A percentile compares a stretch with the other conserved stretches of the same genome.
Conservation (phyloP, 1,284 basidiomycete genomes). For the Xerocomus amazonicus region DNA sequence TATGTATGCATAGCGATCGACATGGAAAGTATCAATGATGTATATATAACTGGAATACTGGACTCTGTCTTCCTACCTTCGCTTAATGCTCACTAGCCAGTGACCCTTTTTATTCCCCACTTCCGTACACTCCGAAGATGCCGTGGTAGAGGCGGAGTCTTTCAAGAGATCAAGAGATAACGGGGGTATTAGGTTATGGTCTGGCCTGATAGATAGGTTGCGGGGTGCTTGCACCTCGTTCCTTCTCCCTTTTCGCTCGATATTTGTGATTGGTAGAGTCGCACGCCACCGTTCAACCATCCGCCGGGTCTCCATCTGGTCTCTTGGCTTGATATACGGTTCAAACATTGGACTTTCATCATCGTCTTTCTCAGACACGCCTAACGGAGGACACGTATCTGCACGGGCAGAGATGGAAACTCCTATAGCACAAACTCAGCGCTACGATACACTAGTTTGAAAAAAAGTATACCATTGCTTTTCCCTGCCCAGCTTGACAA, state of each 20-base stretch:
- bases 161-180: conserved; percentile 25
- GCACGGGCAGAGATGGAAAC: conserved; percentile 22
- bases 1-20: not conserved
- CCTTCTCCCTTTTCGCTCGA: conserved; percentile 15
- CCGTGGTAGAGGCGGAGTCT: conserved; percentile 27
- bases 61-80: conserved; percentile 12
- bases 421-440: conserved; percentile 15
- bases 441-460: not conserved
- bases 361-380: conserved; percentile 23
- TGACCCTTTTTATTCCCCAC: conserved; percentile 31
- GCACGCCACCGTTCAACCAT: conserved; percentile 35
- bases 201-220: conserved; percentile 1
- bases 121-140: conserved; percentile 34
- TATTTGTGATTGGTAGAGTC: conserved; percentile 17
- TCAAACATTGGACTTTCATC: conserved; percentile 7
- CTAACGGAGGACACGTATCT: conserved; percentile 9
- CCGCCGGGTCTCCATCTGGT: conserved; percentile 24
- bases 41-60: too few relatives aligned
- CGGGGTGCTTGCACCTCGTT: conserved; percentile 4
- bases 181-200: conserved; percentile 20
- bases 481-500: conserved; percentile 36
- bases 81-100: conserved; percentile 31
- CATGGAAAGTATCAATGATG: too few relatives aligned
- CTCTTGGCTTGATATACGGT: conserved; percentile 23
- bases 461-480: conserved; percentile 31